Base-by-base conservation (phyloP, 805 yeast genomes). In the Brettanomyces anomalus region DNA sequence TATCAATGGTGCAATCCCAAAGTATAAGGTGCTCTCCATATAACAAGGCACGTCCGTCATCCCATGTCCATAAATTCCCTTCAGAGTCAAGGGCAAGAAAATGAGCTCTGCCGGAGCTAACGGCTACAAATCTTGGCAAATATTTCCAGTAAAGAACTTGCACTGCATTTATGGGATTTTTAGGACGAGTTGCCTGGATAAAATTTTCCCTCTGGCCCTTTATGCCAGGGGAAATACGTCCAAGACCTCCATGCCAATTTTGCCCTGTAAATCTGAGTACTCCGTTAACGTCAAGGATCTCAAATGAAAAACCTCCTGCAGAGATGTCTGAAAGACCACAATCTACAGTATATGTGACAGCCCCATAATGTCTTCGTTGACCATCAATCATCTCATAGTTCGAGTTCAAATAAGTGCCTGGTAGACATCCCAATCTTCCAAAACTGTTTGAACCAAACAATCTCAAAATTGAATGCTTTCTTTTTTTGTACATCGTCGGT, bases 241-340 rank as follows among this genome's bases (percentile, higher is more conserved):
- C 14, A 8, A n/a, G 7, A 1, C 32, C 4, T 7, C 47, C 47
- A 11, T 13, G 17, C 36, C 39, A 45, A 15, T 14, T n/a, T 5
- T 13, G 18, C 0, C 83, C 86, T 4, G 82, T 74, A 28, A 67
- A 67, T 56, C 67, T 81, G 5, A 83, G 54, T 4, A 70, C 62
- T 1, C 89, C 88, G 1, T 67, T 57, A 24, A 67, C 66, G 0
- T 82, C 72, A 31, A 82, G 60, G 3, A 82, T 62, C 40, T 77
- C 77, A 46, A 79, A 76, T 4, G 79, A 71, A 52, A 70, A 81
- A 2, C 90, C 90, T 26, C 83, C 83, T 7, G 79, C 77, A 19
- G 74, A 65, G 1, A 81, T 62, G 49, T 76, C 80, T 1, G 69
- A 53, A 2, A 74, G 11, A 17, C 28, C 28, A 24, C 28, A 7